A percentile compares a stretch with the other conserved stretches of the same genome.
Conservation (phyloP, 257 asterid species). For the Linderniella brevidens region DNA sequence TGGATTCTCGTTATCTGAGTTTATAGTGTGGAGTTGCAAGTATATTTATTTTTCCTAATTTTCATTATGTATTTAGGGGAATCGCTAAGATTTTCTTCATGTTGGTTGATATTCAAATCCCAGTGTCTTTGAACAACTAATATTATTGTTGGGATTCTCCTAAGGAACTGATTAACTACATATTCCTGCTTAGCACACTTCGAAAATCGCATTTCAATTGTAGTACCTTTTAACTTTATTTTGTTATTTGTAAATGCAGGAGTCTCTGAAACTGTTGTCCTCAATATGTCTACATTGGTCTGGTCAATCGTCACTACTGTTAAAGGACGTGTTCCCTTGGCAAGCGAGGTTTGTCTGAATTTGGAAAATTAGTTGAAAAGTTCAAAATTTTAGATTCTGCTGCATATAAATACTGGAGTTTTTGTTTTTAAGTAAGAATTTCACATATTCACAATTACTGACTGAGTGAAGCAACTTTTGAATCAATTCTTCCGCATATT, state of each 20-base stretch:
- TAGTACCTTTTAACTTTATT: not conserved
- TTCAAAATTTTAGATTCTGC: conserved; percentile 6
- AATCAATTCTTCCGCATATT: too few species aligned
- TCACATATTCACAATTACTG: too few species aligned
- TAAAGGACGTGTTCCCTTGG: conserved; percentile 88
- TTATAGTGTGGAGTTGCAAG: too few species aligned
- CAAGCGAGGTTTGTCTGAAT: conserved; percentile 68
- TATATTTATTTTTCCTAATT: too few species aligned
- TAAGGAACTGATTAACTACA: too few species aligned
- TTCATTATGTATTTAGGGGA: too few species aligned
- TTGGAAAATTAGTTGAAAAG: conserved; percentile 8
- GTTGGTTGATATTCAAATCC: not conserved
- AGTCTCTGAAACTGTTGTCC: conserved; percentile 77
- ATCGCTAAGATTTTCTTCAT: not conserved
- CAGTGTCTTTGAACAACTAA: not conserved
- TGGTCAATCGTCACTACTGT: conserved; percentile 87
- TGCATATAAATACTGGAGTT: not conserved
- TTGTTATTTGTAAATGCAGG: conserved; percentile 35
- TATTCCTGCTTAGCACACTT: too few species aligned
- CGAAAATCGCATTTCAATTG: too few species aligned
- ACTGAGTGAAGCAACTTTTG: too few species aligned
- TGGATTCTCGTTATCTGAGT: too few species aligned
- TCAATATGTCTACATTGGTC: conserved; percentile 82
- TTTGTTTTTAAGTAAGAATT: too few species aligned
- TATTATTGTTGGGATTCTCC: too few species aligned